Evolutionary conservation across 176 grass and related monocot genomes (phyloP).

Genomic region (Eragrostis nindensis): DNA sequence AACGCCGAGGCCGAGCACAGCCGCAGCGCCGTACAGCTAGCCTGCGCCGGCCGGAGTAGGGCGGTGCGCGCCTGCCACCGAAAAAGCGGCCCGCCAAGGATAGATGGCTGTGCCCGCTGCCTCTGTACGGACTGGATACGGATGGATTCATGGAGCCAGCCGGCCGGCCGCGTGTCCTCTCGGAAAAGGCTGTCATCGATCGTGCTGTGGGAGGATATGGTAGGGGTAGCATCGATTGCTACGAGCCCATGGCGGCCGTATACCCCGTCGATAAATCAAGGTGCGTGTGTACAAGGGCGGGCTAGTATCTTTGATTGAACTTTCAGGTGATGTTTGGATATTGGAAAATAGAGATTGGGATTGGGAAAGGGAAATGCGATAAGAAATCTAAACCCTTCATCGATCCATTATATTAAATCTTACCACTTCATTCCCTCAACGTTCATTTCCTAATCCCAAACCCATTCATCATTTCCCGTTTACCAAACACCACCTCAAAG

Average conservation of each 20-base stretch:
- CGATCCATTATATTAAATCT: too few relatives aligned
- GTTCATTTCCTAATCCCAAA: too few relatives aligned
- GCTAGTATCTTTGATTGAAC: background rate
- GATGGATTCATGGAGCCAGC: background rate
- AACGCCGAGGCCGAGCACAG: background rate
- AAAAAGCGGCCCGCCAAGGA: background rate
- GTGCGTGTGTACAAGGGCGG: background rate
- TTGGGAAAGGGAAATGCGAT: too few relatives aligned
- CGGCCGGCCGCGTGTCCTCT: background rate
- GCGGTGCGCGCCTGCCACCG: background rate
- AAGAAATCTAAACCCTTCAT: too few relatives aligned
- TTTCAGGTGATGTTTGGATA: too few relatives aligned
- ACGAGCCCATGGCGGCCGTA: background rate
- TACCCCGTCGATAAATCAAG: background rate
- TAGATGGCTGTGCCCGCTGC: background rate
- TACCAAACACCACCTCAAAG: too few relatives aligned
- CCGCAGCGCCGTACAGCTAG: too few relatives aligned
- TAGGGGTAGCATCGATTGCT: slow-evolving; percentile 3
- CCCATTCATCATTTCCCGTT: too few relatives aligned
- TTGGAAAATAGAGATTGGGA: too few relatives aligned
- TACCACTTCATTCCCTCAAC: too few relatives aligned
- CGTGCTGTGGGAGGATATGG: background rate
- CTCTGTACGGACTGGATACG: background rate
- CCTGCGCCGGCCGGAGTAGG: background rate
- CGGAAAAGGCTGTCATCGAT: background rate